A percentile compares a stretch with the other conserved stretches of the same genome.
These are phyloP conservation scores for Byssochlamys sp. DNA, from an alignment of 2,329 filamentous ascomycete species.

Conservation along the genomic window DNA sequence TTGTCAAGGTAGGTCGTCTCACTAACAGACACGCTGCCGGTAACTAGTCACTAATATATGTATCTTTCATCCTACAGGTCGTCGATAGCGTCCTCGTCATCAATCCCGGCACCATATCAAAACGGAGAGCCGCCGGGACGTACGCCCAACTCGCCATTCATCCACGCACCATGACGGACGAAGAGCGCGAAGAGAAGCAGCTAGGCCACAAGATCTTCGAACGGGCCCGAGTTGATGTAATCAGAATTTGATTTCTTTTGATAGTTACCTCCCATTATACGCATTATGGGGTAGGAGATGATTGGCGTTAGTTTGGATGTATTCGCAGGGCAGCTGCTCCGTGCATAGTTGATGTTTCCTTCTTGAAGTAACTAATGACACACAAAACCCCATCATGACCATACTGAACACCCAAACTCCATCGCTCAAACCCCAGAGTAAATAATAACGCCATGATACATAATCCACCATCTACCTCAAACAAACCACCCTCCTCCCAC, in stretches of 20 bases:
- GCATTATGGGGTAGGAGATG: not conserved
- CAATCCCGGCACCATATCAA: conserved; percentile 81
- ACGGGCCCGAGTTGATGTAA: conserved; percentile 75
- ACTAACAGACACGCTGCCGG: not conserved
- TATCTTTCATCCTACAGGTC: conserved; percentile 47
- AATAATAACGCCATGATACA: not conserved
- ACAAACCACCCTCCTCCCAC: conserved; percentile 28
- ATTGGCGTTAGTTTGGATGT: conserved; percentile 9
- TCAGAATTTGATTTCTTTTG: conserved; percentile 51
- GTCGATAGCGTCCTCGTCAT: conserved; percentile 82
- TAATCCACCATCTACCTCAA: conserved; percentile 17
- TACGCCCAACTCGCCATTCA: conserved; percentile 71
- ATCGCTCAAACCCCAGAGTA: not conserved
- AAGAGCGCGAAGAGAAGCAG: conserved; percentile 49
- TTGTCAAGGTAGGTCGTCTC: conserved; percentile 61
- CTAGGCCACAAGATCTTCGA: conserved; percentile 70
- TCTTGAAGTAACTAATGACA: not conserved
- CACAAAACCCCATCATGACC: not conserved
- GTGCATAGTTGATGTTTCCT: not conserved
- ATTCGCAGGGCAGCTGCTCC: not conserved
- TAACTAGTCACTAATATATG: not conserved
- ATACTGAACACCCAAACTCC: conserved; percentile 1
- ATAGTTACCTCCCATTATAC: not conserved
- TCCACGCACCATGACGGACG: conserved; percentile 51
- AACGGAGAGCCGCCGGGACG: conserved; percentile 72